Evolutionary conservation across 345 rosid species (phyloP), one percentile per base, ranked within the genome.

Genomic region (Durio zibethinus): DNA sequence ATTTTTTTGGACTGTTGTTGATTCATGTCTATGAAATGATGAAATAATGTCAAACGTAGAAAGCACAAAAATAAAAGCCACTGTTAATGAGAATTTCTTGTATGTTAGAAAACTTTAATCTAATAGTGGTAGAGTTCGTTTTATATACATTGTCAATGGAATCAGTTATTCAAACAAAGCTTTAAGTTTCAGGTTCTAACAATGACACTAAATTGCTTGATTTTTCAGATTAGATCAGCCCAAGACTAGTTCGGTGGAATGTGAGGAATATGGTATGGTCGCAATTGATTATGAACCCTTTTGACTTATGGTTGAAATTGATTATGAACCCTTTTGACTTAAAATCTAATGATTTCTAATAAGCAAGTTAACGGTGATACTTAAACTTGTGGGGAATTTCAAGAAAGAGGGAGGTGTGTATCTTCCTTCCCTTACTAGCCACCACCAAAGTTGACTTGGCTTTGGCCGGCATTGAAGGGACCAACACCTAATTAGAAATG

Each of bases 361-460:
- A 8, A n/a, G 29, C 16, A 10, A n/a, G 6, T 20, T 4, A 20
- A 35, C 7, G 69, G 14, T 10, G 9, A 36, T 2, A 9, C 35
- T 35, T 18, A 42, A 66, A 11, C 3, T 25, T 25, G 11, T 11
- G 18, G 33, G 27, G 1, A 15, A 23, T 23, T 21, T 56, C 14
- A 64, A 65, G 48, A n/a, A 31, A 42, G 23, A n/a, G 18, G 53
- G 66, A 56, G 56, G 43, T 14, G 12, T 20, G 54, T 33, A n/a
- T 15, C 76, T 52, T 53, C 59, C 59, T 36, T 54, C 77, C 43
- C 76, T 36, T 77, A 25, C 7, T 16, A 61, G 68, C 86, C 91
- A 77, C 86, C 91, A 77, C 68, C 43, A 64, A 80, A 73, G 56
- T 52, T 79, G 89, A 80, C 43, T 65, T 27, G 62, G 47, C 73